A percentile compares a stretch with the other conserved stretches of the same genome.
phyloP scores from a whole-genome alignment of 2,329 filamentous ascomycete genomes.

The Akanthomyces dipterigenus region DNA sequence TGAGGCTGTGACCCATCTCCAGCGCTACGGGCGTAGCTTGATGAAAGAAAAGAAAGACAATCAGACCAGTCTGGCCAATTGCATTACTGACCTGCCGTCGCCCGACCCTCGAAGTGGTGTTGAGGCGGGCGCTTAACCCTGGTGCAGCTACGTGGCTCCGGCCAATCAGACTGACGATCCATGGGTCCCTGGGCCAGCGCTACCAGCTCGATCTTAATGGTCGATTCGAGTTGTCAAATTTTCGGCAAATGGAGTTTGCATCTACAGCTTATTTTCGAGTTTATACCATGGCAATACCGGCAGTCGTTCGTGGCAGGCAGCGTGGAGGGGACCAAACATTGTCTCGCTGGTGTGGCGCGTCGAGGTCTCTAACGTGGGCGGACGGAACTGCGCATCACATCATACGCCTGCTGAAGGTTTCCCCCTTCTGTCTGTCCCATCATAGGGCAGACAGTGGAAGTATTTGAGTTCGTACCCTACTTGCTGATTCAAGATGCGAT shows the following conservation, averaged over 20 bases:
- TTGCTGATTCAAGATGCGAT: neutral
- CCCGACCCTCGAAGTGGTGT: neutral
- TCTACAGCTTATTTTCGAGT: neutral
- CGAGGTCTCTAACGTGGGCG: too few relatives aligned
- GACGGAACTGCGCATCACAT: too few relatives aligned
- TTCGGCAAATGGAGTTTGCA: neutral
- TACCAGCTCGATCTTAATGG: neutral
- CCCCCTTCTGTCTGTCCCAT: neutral
- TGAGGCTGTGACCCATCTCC: neutral
- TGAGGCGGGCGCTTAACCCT: neutral
- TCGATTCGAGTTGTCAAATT: neutral
- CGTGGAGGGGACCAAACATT: too few relatives aligned
- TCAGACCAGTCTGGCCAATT: neutral
- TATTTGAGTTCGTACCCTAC: neutral
- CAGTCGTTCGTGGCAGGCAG: neutral
- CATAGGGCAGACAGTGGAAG: neutral
- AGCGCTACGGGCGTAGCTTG: neutral
- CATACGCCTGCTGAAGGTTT: too few relatives aligned
- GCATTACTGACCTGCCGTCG: neutral
- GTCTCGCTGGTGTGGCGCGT: too few relatives aligned
- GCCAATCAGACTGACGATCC: conserved; percentile 1
- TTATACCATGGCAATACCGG: neutral
- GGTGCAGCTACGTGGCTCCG: neutral
- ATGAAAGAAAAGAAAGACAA: neutral
- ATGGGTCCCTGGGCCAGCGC: neutral